Evolutionary conservation across 495 filamentous ascomycete genomes (phyloP), one percentile per base, ranked within the genome.

Genomic region (Penicillium ochrochloron): DNA sequence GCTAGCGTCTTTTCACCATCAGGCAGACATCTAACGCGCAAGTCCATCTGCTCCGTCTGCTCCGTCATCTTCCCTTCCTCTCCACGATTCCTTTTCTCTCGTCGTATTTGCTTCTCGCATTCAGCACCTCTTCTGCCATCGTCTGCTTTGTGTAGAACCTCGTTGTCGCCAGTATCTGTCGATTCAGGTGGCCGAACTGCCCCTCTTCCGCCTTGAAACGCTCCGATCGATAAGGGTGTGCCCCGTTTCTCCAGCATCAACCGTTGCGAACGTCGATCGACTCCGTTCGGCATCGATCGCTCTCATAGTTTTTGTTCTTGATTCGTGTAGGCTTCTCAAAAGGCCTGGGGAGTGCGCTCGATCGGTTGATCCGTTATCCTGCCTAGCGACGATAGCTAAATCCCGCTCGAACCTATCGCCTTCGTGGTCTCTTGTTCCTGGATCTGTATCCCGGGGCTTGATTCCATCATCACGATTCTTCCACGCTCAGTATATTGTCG

Each of bases 21-120:
- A 80, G 77, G 77, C 77, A 80, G 77, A 80, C 77, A 75, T 71
- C 75, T 67, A 71, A 74, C 66, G 65, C 70, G 71, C 69, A 64
- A 35, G 61, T 75, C 71, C 51, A 33, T 53, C 50, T 33, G 23
- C 25, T 54, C 51, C 69, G 72, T 70, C 35, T 33, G 55, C 57
- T 60, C 57, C 52, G 69, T 70, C 62, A 65, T 67, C 63, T 58
- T 66, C 55, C 65, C 62, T 66, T 60, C 62, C 58, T 51, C 46
- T 62, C 25, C 61, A 64, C 62, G 59, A 37, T 55, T 67, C 57
- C n/a, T 57, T 41, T 21, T 50, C 64, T 29, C 48, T 31, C 52
- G 51, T 50, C 33, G 21, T 60, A 63, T 51, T 55, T 37, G 14
- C 19, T 59, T 60, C 57, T 62, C 37, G 56, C 7, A 23, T 37